Conservation (phyloP, 306 rosid genomes). For the Macrotyloma uniflorum region DNA sequence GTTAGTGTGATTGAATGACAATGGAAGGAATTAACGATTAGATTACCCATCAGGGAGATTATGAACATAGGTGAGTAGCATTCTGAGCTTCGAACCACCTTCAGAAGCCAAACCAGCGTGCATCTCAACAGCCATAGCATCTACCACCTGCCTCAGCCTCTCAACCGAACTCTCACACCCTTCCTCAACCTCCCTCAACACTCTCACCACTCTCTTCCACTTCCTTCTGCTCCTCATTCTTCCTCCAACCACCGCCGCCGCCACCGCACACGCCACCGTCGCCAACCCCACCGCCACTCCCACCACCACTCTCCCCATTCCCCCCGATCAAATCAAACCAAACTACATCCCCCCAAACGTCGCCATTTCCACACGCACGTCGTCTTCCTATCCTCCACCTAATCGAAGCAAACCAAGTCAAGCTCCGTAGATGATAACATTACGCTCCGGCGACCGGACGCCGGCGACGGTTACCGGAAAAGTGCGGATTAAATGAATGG, state of each 20-base stretch:
- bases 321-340: constrained; percentile 20
- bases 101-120: constrained; percentile 91
- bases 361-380: constrained; percentile 23
- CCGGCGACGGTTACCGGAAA: constrained; percentile 52
- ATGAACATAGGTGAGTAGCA: constrained; percentile 78
- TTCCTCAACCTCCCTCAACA: constrained; percentile 68
- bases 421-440: not conserved
- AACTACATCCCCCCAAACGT: constrained; percentile 38
- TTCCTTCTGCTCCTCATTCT: constrained; percentile 66
- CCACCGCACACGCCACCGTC: constrained; percentile 66
- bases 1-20: not conserved
- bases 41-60: constrained; percentile 69
- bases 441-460: not conserved
- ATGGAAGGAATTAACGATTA: not conserved
- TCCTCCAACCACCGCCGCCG: constrained; percentile 65
- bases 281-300: constrained; percentile 71
- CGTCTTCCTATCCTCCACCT: constrained; percentile 22
- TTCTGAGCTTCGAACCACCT: constrained; percentile 92
- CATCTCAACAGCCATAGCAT: constrained; percentile 93
- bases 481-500: not conserved
- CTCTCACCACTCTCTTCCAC: constrained; percentile 66
- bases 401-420: not conserved
- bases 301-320: constrained; percentile 61
- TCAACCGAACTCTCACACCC: constrained; percentile 58
- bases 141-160: constrained; percentile 76